Conservation (phyloP, 2,329 filamentous ascomycete species). For the Trichophyton benhamiae region DNA sequence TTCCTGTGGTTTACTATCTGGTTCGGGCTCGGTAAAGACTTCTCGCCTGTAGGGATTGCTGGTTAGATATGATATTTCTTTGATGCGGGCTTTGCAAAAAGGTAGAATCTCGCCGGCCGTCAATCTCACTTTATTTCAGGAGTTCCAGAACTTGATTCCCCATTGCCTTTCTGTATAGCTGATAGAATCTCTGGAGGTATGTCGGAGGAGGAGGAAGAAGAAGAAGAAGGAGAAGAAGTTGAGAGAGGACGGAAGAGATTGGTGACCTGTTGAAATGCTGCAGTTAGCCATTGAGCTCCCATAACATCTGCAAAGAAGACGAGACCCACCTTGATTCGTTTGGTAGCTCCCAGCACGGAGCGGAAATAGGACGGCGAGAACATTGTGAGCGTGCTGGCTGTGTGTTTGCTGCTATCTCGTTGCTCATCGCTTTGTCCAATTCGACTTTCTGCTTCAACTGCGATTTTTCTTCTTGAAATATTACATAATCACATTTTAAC, state of each 20-base stretch:
- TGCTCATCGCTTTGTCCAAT: not conserved
- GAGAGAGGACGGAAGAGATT: not conserved
- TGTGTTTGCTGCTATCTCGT: not conserved
- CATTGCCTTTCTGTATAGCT: not conserved
- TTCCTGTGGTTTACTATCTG: not conserved
- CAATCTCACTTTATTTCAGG: slow-evolving; percentile 1
- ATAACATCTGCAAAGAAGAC: too few species aligned
- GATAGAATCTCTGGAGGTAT: not conserved
- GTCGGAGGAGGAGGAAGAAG: not conserved
- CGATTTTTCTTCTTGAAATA: not conserved
- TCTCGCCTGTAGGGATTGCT: not conserved
- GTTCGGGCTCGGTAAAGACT: not conserved
- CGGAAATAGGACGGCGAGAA: slow-evolving; percentile 11
- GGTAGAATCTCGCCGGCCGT: too few species aligned
- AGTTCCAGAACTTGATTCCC: not conserved
- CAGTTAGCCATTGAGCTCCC: not conserved
- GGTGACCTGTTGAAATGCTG: not conserved
- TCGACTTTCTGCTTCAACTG: not conserved
- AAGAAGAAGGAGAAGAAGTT: not conserved
- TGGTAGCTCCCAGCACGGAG: slow-evolving; percentile 8
- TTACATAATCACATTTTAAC: not conserved
- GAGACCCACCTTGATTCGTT: slow-evolving; percentile 10
- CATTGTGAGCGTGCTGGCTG: slow-evolving; percentile 8
- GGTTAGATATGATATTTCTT: not conserved
- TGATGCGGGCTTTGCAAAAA: not conserved